A percentile compares a stretch with the other conserved stretches of the same genome.
These are phyloP conservation scores for Syzygium grande DNA, from an alignment of 345 rosid species.

Conservation along the genomic window DNA sequence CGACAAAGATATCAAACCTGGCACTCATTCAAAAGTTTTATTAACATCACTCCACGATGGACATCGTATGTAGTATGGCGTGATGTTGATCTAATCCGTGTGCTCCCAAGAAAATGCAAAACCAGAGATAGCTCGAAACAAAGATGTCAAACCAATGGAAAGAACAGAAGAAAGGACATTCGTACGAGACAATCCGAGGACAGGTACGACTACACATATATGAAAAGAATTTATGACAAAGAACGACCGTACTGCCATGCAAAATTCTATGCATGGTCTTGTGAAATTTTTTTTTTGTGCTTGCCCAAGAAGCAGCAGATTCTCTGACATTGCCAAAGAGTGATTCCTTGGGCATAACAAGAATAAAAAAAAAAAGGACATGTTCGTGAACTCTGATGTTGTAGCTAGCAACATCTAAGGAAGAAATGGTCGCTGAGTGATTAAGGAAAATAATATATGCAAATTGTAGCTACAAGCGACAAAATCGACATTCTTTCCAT, in stretches of 20 bases:
- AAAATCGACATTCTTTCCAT: background rate
- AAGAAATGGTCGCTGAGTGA: background rate
- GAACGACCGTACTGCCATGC: slow-evolving; percentile 1
- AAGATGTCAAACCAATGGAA: background rate
- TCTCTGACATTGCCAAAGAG: background rate
- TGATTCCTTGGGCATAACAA: background rate
- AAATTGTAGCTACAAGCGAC: background rate
- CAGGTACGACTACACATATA: background rate
- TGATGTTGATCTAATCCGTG: background rate
- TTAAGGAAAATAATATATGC: background rate
- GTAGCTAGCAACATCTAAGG: background rate
- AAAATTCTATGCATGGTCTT: background rate
- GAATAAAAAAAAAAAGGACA: background rate
- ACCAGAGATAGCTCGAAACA: background rate
- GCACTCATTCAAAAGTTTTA: background rate
- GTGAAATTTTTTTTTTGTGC: background rate
- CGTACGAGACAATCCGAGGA: background rate
- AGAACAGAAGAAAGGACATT: background rate
- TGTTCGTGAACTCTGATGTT: background rate
- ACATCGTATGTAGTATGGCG: background rate
- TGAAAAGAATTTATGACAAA: background rate
- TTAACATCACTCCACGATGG: background rate
- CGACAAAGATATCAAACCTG: background rate
- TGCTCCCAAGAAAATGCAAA: background rate
- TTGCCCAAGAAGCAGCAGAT: background rate